Evolutionary conservation across 805 yeast species (phyloP), one percentile per base, ranked within the genome.

Genomic region (Spathaspora hagerdaliae): DNA sequence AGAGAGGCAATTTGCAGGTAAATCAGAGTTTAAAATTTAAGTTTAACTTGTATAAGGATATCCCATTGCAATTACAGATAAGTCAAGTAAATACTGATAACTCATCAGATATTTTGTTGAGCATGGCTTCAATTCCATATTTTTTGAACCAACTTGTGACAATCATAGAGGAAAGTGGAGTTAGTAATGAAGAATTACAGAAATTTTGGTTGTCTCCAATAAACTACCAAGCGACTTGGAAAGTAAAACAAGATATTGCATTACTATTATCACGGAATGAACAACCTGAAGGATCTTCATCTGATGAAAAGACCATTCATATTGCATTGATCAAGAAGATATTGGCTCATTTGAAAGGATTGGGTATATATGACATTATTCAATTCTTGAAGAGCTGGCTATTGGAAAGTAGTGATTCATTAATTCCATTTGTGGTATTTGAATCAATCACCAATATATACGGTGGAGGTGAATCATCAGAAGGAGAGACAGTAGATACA

Each of bases 361-460:
- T 48, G 31, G 27, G 45, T 0, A 19, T 39, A 1, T 29, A 34
- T 1, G 41, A 49, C 6, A 44, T 64, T 31, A 50, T 69, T 5
- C 68, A 65, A 43, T 71, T 69, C 43, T 35, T 67, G 29, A 67
- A 65, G 43, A 60, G 59, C 46, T 72, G 77, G 77, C 54, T 71
- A 24, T 53, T 72, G 7, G 75, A 72, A 46, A 60, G 64, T 11
- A 60, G 64, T 34, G 77, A 72, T 44, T 66, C 75, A 0, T 48
- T 71, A 24, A 69, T 72, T 11, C 77, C 76, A 0, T 70, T 71
- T 43, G 61, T 67, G 50, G 63, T 68, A 6, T 68, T 58, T 50
- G 77, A 71, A 35, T 50, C 67, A 12, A 48, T 68, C 26, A 41
- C 60, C 10, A 51, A 50, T 11, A 45, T 46, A 19, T 65, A 60